Percentiles rank a stretch among this genome's conserved stretches.
Evolutionary conservation across 768 basidiomycete species (phyloP).

Genomic region (Boletus coccyginus): DNA sequence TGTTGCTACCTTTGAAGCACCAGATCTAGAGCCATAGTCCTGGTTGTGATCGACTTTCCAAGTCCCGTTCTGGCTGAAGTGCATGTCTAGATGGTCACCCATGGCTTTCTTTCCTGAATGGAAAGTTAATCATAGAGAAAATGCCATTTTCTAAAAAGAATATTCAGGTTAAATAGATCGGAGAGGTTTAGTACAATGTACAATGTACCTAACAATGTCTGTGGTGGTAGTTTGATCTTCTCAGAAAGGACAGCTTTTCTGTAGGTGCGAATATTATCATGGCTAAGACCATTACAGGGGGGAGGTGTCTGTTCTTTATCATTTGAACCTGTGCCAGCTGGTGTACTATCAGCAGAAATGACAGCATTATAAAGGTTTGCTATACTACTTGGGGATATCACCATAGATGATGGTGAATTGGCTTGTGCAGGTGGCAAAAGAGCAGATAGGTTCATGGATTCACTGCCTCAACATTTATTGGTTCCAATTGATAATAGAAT

Average conservation of each 20-base stretch:
- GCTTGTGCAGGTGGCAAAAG: constrained; percentile 28
- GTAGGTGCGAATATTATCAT: constrained; percentile 56
- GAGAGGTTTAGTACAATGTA: background rate
- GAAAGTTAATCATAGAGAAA: constrained; percentile 71
- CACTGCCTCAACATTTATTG: constrained; percentile 29
- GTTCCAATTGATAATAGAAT: constrained; percentile 26
- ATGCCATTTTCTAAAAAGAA: constrained; percentile 44
- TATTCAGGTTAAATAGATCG: background rate
- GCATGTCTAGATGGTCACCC: constrained; percentile 93
- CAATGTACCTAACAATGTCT: constrained; percentile 67
- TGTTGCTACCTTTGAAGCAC: constrained; percentile 55
- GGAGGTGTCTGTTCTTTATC: constrained; percentile 26
- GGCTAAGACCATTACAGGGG: constrained; percentile 37
- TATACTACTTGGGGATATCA: constrained; percentile 39
- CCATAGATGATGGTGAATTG: constrained; percentile 21
- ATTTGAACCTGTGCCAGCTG: constrained; percentile 44
- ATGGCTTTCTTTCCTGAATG: constrained; percentile 73
- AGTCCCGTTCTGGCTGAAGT: constrained; percentile 94
- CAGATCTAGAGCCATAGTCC: constrained; percentile 53
- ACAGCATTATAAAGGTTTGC: constrained; percentile 63
- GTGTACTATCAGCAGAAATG: constrained; percentile 53
- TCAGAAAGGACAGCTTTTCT: constrained; percentile 57
- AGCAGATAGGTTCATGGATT: constrained; percentile 29
- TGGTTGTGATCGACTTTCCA: constrained; percentile 73
- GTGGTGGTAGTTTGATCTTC: constrained; percentile 59